Percentiles rank a stretch among this genome's conserved stretches.
Conservation (phyloP, 352 stramenopile genomes). For the Pythium rhizo-oryzae region DNA sequence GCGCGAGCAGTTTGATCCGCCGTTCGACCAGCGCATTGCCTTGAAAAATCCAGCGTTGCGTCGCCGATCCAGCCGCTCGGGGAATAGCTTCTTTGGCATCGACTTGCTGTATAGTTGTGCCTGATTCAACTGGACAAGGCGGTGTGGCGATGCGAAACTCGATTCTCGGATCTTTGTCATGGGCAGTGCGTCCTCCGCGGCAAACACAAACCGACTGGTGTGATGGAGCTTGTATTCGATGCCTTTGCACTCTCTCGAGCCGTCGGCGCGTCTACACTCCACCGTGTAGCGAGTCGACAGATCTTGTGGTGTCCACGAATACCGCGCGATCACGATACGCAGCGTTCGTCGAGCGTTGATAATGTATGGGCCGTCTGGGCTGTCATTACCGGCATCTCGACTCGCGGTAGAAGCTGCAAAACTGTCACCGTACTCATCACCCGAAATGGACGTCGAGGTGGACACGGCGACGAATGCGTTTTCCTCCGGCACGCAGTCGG, state of each 20-base stretch:
- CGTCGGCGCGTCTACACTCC: slow-evolving; percentile 32
- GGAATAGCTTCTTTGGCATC: neutral
- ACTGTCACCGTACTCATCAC: slow-evolving; percentile 35
- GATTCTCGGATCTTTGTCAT: neutral
- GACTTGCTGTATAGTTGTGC: neutral
- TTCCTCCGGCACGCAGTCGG: slow-evolving; percentile 23
- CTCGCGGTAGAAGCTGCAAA: slow-evolving; percentile 15
- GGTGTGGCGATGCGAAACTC: slow-evolving; percentile 5
- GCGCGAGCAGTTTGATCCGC: neutral
- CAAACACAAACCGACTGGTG: slow-evolving; percentile 7
- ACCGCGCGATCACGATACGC: slow-evolving; percentile 40
- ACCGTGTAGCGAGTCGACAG: slow-evolving; percentile 35
- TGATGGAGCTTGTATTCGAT: slow-evolving; percentile 43
- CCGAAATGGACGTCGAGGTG: slow-evolving; percentile 43
- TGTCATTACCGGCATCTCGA: neutral
- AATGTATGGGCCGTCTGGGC: slow-evolving; percentile 35
- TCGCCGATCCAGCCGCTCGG: slow-evolving; percentile 1
- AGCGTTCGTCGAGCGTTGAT: slow-evolving; percentile 37
- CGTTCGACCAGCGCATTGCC: too few relatives aligned
- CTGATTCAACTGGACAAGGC: slow-evolving; percentile 17
- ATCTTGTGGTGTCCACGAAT: slow-evolving; percentile 36
- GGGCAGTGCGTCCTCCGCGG: slow-evolving; percentile 7
- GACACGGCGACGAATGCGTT: slow-evolving; percentile 42
- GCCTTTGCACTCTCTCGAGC: slow-evolving; percentile 35
- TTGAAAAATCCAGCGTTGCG: neutral